phyloP scores from a whole-genome alignment of 1,284 basidiomycete species.

The Malassezia dermatis region DNA sequence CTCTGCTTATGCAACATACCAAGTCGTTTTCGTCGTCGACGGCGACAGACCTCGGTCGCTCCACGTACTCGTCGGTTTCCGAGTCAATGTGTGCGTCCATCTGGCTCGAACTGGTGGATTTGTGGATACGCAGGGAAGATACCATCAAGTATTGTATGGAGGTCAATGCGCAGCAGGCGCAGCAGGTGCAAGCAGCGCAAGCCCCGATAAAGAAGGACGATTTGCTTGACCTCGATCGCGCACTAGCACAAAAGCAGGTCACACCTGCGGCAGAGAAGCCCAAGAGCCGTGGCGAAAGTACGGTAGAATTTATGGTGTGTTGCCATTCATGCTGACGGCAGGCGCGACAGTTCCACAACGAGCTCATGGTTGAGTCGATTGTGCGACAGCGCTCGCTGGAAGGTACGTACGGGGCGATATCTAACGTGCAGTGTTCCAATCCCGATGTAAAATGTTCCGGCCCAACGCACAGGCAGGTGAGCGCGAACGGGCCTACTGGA shows the following conservation, averaged over 20 bases:
- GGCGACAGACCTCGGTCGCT: conserved; percentile 27
- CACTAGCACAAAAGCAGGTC: background rate
- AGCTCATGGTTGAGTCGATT: conserved; percentile 34
- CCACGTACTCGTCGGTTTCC: conserved; percentile 25
- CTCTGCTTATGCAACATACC: conserved; percentile 22
- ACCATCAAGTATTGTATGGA: conserved; percentile 32
- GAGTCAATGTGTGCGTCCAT: conserved; percentile 25
- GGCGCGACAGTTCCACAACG: conserved; percentile 34
- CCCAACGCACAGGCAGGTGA: conserved; percentile 19
- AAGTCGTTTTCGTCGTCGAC: conserved; percentile 15
- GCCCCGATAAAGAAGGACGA: conserved; percentile 6
- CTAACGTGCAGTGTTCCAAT: conserved; percentile 24
- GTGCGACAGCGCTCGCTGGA: conserved; percentile 33
- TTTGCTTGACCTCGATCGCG: conserved; percentile 25
- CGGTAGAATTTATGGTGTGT: conserved; percentile 17
- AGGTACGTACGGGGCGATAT: conserved; percentile 16
- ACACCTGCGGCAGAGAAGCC: background rate
- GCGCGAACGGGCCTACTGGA: conserved; percentile 30
- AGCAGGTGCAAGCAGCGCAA: background rate
- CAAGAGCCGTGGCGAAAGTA: conserved; percentile 4
- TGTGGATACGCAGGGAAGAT: conserved; percentile 38
- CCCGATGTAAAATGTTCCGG: conserved; percentile 28
- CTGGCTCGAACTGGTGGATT: conserved; percentile 31
- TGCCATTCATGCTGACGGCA: conserved; percentile 13
- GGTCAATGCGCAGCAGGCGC: conserved; percentile 17